Conservation (phyloP, 225 moss, liverwort and hornwort species). For the Antitrichia curtipendula region DNA sequence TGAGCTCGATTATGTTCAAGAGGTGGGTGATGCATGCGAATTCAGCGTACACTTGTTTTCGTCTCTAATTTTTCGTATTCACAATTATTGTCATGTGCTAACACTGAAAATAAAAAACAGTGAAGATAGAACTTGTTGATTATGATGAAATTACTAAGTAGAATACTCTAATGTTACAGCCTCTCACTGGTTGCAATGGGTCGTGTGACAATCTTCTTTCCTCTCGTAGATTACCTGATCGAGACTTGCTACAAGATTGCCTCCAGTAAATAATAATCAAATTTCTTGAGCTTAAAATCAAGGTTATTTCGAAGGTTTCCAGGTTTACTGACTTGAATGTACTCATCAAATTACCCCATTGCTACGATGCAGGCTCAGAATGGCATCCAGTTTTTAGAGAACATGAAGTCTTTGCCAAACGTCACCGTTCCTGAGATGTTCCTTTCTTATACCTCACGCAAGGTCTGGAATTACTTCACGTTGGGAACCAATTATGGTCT, state of each 20-base stretch:
- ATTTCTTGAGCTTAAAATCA: background rate
- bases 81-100: background rate
- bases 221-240: background rate
- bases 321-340: background rate
- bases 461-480: conserved; percentile 29
- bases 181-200: background rate
- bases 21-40: conserved; percentile 26
- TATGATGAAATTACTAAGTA: background rate
- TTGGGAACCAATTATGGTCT: background rate
- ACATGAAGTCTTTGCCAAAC: conserved; percentile 79
- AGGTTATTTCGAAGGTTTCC: background rate
- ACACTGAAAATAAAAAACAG: background rate
- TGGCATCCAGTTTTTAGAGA: conserved; percentile 61
- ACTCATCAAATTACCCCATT: background rate
- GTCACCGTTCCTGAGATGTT: conserved; percentile 80
- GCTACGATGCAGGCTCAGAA: conserved; percentile 48
- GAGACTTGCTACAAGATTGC: background rate
- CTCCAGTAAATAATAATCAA: background rate
- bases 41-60: background rate
- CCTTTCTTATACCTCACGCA: conserved; percentile 64
- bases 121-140: background rate
- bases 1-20: conserved; percentile 91
- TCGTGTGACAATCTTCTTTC: background rate
- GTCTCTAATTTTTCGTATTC: background rate
- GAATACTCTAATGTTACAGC: background rate